Percentiles rank a stretch among this genome's conserved stretches.
These are phyloP conservation scores for Lodderomyces pseudojiufengensis DNA, from an alignment of 1,139 yeast species.

Conservation along the genomic window DNA sequence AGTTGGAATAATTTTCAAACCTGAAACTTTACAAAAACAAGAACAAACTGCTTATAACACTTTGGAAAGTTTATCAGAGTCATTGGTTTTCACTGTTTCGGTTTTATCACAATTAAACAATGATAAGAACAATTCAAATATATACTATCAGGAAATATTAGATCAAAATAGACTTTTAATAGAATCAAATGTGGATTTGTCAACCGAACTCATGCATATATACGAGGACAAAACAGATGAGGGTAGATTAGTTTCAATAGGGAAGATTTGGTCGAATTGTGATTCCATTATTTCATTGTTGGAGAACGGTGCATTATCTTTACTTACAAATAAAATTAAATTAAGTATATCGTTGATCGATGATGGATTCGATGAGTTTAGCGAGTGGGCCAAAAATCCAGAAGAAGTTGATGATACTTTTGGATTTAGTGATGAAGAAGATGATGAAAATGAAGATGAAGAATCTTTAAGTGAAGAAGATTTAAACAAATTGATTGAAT, in stretches of 20 bases:
- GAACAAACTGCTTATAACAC: slow-evolving; percentile 51
- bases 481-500: slow-evolving; percentile 24
- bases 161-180: slow-evolving; percentile 12
- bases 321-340: slow-evolving; percentile 44
- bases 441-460: slow-evolving; percentile 14
- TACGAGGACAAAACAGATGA: slow-evolving; percentile 14
- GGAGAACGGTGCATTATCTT: slow-evolving; percentile 48
- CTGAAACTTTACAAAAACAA: slow-evolving; percentile 41
- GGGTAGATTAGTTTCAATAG: slow-evolving; percentile 54
- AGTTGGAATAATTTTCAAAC: slow-evolving; percentile 70
- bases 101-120: slow-evolving; percentile 40
- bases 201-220: slow-evolving; percentile 26
- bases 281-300: slow-evolving; percentile 40
- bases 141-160: slow-evolving; percentile 40
- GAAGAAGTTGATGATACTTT: slow-evolving; percentile 45
- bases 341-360: slow-evolving; percentile 47
- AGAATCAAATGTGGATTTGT: slow-evolving; percentile 9
- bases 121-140: slow-evolving; percentile 32
- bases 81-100: slow-evolving; percentile 43
- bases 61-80: slow-evolving; percentile 46
- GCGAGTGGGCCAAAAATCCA: slow-evolving; percentile 66
- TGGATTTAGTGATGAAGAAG: slow-evolving; percentile 31
- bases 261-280: slow-evolving; percentile 62
- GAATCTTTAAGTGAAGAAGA: slow-evolving; percentile 13
- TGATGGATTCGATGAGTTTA: slow-evolving; percentile 64